Base-by-base conservation (phyloP, 495 filamentous ascomycete genomes). In the Xylaria castorea region DNA sequence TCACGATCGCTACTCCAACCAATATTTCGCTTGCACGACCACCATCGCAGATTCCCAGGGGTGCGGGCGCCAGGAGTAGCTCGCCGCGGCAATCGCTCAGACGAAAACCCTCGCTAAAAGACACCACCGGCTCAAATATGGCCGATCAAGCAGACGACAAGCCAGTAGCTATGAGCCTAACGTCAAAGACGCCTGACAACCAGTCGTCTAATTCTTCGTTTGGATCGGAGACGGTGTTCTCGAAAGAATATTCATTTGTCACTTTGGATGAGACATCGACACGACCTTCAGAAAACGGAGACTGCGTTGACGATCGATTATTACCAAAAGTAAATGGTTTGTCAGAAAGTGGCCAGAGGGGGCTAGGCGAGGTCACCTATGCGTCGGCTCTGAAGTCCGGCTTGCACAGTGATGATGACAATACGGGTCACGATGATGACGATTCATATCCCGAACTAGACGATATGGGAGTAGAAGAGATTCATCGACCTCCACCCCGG, bases 401-500 rank as follows among this genome's bases (percentile, higher is more conserved):
- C 36, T 44, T 70, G 20, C 36, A 75, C 1, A 66, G 40, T 12
- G 46, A 73, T 53, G 63, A 74, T 14, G 38, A 64, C 20, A 22
- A 27, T 14, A 65, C 58, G 62, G 48, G 46, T 14, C 75, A 79
- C 18, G 77, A 79, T 22, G 78, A 78, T 55, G 76, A 80, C 57
- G 78, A 78, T 20, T 80, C 78, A 25, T 80, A 78, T 63, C 78
- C 78, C 27, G 78, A 80, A 55, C 50, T 80, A 22, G 78, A 80
- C 46, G 78, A 80, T 34, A 57, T 80, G 63, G 74, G 74, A 9
- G 2, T 75, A 27, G 78, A 78, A 34, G 76, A 78, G 46, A 57
- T 76, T 30, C 73, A 78, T 44, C 66, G 40, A 32, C 71, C 71
- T 3, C 78, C 78, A 5, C 77, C 71, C 38, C 71, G 66, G 38